Evolutionary conservation across 2,329 filamentous ascomycete genomes (phyloP), one percentile per base, ranked within the genome.

Genomic region (Colletotrichum sp.): DNA sequence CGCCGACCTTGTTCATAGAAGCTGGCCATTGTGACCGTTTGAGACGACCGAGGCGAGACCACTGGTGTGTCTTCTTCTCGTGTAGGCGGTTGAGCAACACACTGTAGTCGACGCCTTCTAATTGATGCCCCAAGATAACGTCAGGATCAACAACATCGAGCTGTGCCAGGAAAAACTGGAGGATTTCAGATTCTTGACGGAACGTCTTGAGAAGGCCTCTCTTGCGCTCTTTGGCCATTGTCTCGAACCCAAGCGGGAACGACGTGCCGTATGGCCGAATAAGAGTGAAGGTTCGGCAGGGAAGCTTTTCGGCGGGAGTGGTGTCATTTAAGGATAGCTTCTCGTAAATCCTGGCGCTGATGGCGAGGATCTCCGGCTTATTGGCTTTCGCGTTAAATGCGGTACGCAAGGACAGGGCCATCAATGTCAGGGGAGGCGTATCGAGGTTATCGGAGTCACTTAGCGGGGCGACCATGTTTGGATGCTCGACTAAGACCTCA

Each of bases 41-140:
- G 78, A 99, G 87, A 72, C 97, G 90, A 67, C 97, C 97, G 70
- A 99, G 94, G 27, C 96, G 92, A 76, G 98, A 97, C 96, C 97
- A 99, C 74, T 96, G 94, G 18, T 95, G 95, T 0, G 95, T 97
- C 83, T 96, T 98, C 84, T 94, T 96, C 80, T 98, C 94, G 75
- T 95, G 92, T 78, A 99, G 87, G 65, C 97, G 93, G 81, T 91
- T 98, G 31, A 99, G 87, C 13, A 99, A 87, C 70, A 98, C 92
- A 78, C 95, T 97, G 82, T 98, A 98, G 81, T 99, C 97, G 6
- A 98, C 95, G 79, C 98, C 97, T 82, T 99, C 97, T n/a, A 99
- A 89, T 79, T 98, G 94, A 82, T 99, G 96, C 15, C 97, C 97
- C 77, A 98, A 89, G 43, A 99, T 90, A 34, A 98, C 95, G 86